Evolutionary conservation across 768 basidiomycete genomes (phyloP).

Genomic region (Rhodotorula paludigena): DNA sequence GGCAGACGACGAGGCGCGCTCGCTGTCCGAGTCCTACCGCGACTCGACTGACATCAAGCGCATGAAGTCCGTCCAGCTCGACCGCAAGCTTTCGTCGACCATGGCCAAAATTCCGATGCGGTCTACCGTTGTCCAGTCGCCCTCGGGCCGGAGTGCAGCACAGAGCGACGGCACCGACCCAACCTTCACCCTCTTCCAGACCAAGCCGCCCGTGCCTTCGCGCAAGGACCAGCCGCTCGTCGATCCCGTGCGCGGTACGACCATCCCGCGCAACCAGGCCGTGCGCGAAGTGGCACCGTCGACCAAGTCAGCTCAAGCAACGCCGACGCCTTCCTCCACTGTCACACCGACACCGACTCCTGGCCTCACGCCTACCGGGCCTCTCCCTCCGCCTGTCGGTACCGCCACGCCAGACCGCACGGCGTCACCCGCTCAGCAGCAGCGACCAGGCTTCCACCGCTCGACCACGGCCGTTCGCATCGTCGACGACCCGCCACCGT

Average conservation of each 20-base stretch:
- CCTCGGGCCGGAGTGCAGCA: slow-evolving; percentile 74
- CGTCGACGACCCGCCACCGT: slow-evolving; percentile 36
- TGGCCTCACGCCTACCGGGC: background rate
- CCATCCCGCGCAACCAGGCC: slow-evolving; percentile 18
- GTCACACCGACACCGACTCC: background rate
- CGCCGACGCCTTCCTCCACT: background rate
- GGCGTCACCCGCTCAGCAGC: slow-evolving; percentile 31
- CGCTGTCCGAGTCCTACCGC: slow-evolving; percentile 67
- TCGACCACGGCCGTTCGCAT: slow-evolving; percentile 34
- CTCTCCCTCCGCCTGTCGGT: background rate
- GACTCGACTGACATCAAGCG: slow-evolving; percentile 86
- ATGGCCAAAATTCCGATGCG: slow-evolving; percentile 86
- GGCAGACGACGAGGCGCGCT: slow-evolving; percentile 41
- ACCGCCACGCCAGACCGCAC: background rate
- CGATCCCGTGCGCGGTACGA: slow-evolving; percentile 25
- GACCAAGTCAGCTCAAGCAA: background rate
- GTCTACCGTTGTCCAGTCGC: slow-evolving; percentile 92
- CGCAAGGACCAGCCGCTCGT: slow-evolving; percentile 39
- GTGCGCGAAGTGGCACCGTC: background rate
- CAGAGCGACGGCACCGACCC: slow-evolving; percentile 52
- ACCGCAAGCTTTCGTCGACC: slow-evolving; percentile 82
- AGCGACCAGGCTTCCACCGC: slow-evolving; percentile 33
- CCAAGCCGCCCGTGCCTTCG: slow-evolving; percentile 36
- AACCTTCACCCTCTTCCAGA: slow-evolving; percentile 40
- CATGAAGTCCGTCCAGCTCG: slow-evolving; percentile 88